phyloP scores from a whole-genome alignment of 805 yeast species.

The Sugiyamaella floridensis region DNA sequence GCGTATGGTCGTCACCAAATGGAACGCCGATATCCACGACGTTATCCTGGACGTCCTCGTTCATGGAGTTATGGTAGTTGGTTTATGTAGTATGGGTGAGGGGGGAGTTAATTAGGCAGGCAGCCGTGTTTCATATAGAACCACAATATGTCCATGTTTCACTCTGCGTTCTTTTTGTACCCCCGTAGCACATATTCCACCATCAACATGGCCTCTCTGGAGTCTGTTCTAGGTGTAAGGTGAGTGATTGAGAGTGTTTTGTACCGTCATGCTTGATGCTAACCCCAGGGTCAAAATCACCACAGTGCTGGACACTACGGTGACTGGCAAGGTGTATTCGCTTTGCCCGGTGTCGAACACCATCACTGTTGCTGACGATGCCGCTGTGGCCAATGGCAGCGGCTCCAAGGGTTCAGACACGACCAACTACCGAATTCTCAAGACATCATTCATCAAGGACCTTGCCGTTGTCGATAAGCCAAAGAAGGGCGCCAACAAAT shows the following conservation, averaged over 20 bases:
- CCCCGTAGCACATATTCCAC: background rate
- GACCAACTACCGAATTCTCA: conserved; percentile 43
- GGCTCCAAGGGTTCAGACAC: conserved; percentile 16
- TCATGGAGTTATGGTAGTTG: background rate
- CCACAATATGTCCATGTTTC: background rate
- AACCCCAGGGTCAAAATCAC: conserved; percentile 43
- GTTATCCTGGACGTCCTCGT: background rate
- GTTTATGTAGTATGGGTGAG: too few species aligned
- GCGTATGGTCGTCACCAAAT: conserved; percentile 1
- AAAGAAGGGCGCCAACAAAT: conserved; percentile 17
- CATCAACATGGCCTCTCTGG: conserved; percentile 11
- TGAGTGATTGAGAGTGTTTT: background rate
- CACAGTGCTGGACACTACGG: conserved; percentile 49
- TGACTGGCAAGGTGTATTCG: conserved; percentile 59
- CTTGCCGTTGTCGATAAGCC: conserved; percentile 42
- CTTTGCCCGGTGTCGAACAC: conserved; percentile 44
- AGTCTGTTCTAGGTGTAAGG: conserved; percentile 14
- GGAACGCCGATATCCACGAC: conserved; percentile 7
- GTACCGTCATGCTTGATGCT: background rate
- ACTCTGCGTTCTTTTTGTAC: too few species aligned
- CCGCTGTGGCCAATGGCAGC: background rate
- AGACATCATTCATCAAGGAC: conserved; percentile 50
- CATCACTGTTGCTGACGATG: conserved; percentile 32
- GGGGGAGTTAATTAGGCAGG: too few species aligned
- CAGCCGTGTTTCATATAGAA: background rate